Base-by-base conservation (phyloP, 768 basidiomycete genomes). In the Dictyophora rubrovolvata region DNA sequence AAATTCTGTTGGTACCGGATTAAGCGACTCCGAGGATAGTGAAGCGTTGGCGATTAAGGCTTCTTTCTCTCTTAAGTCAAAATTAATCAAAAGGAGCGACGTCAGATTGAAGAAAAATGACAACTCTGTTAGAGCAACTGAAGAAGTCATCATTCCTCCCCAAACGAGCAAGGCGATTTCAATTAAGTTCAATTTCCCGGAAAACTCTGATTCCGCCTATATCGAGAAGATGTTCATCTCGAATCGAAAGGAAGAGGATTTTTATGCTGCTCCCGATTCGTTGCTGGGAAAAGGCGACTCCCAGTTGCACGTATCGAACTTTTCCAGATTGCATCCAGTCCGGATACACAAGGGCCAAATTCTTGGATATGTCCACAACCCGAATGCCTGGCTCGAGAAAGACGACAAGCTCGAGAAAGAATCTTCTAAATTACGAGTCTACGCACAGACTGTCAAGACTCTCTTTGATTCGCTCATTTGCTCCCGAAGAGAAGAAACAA, bases 231-330 rank as follows among this genome's bases (percentile, higher is more conserved):
- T 55, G 17, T 55, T 55, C 16, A 34, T 36, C 21, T 36, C 55
- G 28, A 47, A 46, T n/a, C n/a, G n/a, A n/a, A n/a, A n/a, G n/a
- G n/a, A n/a, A n/a, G n/a, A n/a, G n/a, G n/a, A n/a, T n/a, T 56
- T 56, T 23, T 56, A 56, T 47, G 55, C 42, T 14, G 47, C 47
- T 18, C 21, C 55, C 16, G 55, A 56, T n/a, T 16, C 55, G 11
- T 5, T 56, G 8, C 18, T 56, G 16, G 9, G n/a, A 2, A 3
- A 37, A n/a, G 11, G 37, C n/a, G 47, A 56, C n/a, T 42, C 55
- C n/a, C 14, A n/a, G 12, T 48, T 56, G 16, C 11, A 23, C 11
- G 46, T 56, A 7, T 2, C 18, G 36, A 56, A 56, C 22, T 56
- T 56, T 33, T 56, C 55, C 34, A 18, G 7, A 1, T 21, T 21